phyloP scores from a whole-genome alignment of 139 green algal genomes.

The Coccomyxa sp. region DNA sequence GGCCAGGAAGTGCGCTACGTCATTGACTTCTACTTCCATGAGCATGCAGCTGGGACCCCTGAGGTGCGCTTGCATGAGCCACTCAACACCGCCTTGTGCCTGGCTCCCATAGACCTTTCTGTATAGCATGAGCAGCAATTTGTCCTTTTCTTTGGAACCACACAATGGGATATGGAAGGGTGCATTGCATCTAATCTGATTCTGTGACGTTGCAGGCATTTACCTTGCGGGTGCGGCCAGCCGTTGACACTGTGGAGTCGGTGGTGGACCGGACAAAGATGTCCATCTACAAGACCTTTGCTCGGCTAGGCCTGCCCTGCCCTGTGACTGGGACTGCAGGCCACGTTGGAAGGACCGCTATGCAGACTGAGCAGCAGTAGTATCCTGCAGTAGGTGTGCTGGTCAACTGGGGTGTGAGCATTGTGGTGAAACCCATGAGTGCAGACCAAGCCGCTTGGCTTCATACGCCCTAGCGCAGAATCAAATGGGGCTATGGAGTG shows the following conservation, averaged over 20 bases:
- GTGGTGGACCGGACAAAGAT: slow-evolving; percentile 87
- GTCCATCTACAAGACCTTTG: slow-evolving; percentile 82
- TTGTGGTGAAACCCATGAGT: no score
- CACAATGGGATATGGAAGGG: neutral
- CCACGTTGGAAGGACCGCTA: neutral
- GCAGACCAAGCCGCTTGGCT: no score
- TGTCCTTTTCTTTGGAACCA: neutral
- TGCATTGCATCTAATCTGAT: neutral
- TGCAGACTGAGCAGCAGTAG: neutral
- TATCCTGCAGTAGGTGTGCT: no score
- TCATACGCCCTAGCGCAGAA: no score
- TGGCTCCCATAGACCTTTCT: neutral
- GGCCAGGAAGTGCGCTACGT: slow-evolving; percentile 89
- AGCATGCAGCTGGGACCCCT: slow-evolving; percentile 79
- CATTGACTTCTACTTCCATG: slow-evolving; percentile 97
- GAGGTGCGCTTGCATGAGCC: slow-evolving; percentile 33
- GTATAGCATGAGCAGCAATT: neutral
- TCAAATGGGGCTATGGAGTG: no score
- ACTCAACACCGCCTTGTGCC: neutral
- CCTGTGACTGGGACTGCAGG: slow-evolving; percentile 71
- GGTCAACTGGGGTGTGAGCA: no score
- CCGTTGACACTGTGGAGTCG: slow-evolving; percentile 69
- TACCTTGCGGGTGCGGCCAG: slow-evolving; percentile 77
- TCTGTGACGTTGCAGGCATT: slow-evolving; percentile 62
- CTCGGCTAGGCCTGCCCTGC: slow-evolving; percentile 81